Evolutionary conservation across 1,284 basidiomycete genomes (phyloP).

Genomic region (Marasmius fiardii): DNA sequence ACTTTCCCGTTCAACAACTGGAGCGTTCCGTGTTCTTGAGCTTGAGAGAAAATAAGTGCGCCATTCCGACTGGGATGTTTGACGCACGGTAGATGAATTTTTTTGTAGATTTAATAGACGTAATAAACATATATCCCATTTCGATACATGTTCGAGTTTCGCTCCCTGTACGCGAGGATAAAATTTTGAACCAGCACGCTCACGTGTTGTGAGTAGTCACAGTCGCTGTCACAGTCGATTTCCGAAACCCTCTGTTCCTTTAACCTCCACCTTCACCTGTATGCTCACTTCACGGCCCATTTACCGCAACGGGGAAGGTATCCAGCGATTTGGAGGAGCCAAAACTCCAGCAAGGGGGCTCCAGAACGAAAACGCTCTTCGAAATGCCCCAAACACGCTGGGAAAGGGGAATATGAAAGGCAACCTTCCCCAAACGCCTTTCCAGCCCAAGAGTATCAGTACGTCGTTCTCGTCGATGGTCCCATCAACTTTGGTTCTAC

Average conservation of each 20-base stretch:
- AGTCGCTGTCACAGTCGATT: not conserved
- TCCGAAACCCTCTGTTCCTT: not conserved
- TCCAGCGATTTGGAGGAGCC: conserved; percentile 1
- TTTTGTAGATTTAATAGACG: too few species aligned
- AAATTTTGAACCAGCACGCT: not conserved
- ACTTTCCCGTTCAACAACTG: conserved; percentile 49
- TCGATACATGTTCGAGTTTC: too few species aligned
- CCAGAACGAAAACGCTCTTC: conserved; percentile 23
- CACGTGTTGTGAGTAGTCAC: not conserved
- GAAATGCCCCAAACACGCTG: conserved; percentile 7
- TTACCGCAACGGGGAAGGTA: conserved; percentile 7
- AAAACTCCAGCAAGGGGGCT: conserved; percentile 16
- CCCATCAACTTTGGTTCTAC: not conserved
- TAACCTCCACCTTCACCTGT: not conserved
- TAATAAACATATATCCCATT: too few species aligned
- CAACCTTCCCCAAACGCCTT: conserved; percentile 28
- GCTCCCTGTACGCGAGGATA: not conserved
- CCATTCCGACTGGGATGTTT: too few species aligned
- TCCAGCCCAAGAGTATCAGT: conserved; percentile 20
- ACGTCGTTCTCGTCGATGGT: not conserved
- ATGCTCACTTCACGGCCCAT: conserved; percentile 14
- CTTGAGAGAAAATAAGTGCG: not conserved
- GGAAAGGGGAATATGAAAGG: conserved; percentile 12
- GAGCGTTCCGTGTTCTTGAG: conserved; percentile 37
- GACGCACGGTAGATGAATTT: too few species aligned